These are phyloP conservation scores for Aspergillus biplanus DNA, from an alignment of 495 filamentous ascomycete genomes.

Conservation along the genomic window DNA sequence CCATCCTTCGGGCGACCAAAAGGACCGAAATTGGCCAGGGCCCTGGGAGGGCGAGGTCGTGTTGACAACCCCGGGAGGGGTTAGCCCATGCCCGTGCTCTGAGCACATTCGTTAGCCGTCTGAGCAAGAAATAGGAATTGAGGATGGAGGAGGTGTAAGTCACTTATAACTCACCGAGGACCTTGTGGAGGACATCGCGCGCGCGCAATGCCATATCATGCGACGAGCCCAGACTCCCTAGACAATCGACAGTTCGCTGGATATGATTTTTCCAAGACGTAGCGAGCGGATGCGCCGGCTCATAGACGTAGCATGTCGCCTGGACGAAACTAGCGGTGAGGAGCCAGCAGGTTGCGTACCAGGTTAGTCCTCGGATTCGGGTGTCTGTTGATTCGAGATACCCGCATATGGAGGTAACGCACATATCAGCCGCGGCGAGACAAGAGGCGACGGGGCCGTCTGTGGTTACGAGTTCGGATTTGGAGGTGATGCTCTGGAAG, in stretches of 20 bases:
- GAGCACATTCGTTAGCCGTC: no score
- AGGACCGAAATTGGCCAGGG: no score
- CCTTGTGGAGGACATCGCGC: conserved; percentile 23
- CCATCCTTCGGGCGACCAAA: no score
- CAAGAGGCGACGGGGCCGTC: conserved; percentile 23
- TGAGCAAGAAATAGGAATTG: no score
- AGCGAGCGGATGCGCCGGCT: conserved; percentile 19
- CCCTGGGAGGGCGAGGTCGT: no score
- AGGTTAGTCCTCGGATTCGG: conserved; percentile 22
- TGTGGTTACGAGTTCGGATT: conserved; percentile 20
- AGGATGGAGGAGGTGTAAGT: background rate
- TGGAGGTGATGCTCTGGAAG: conserved; percentile 24
- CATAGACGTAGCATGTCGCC: conserved; percentile 29
- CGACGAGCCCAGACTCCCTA: conserved; percentile 26
- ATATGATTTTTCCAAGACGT: conserved; percentile 21
- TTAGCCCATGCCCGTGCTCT: no score
- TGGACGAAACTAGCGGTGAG: conserved; percentile 31
- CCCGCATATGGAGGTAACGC: conserved; percentile 25
- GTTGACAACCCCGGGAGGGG: no score
- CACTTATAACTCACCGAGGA: conserved; percentile 19
- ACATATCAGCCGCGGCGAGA: conserved; percentile 25
- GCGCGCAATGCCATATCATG: conserved; percentile 30
- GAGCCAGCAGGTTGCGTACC: conserved; percentile 32
- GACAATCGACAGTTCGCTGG: conserved; percentile 24
- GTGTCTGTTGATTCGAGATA: conserved; percentile 26